Conservation (phyloP, 2,329 filamentous ascomycete species). For the Neofusicoccum parvum region DNA sequence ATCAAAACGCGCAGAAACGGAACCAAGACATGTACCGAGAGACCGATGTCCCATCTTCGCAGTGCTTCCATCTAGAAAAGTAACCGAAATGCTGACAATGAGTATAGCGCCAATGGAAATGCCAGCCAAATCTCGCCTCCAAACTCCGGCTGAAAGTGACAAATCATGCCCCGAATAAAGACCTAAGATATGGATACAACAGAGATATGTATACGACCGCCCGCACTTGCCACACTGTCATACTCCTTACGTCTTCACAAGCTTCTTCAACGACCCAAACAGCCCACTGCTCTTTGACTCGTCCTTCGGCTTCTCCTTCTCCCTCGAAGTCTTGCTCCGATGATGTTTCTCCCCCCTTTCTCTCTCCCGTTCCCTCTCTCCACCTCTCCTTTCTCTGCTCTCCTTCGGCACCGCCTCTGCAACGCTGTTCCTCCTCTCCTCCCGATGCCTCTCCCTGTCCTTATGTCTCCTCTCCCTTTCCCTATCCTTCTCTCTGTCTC, state of each 20-base stretch:
- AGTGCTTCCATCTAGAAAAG: neutral
- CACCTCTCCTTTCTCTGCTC: neutral
- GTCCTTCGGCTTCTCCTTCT: constrained; percentile 7
- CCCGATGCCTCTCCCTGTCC: neutral
- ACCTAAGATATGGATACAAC: neutral
- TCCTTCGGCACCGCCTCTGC: neutral
- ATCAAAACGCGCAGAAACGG: neutral
- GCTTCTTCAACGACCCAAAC: neutral
- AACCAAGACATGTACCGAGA: neutral
- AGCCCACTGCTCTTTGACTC: neutral
- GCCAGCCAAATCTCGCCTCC: neutral
- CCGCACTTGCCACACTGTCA: neutral
- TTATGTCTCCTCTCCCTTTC: neutral
- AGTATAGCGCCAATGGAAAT: neutral
- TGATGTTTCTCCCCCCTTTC: neutral
- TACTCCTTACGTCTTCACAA: constrained; percentile 2
- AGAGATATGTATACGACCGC: neutral
- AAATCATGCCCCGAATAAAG: neutral
- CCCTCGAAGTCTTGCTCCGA: neutral
- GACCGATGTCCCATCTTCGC: neutral
- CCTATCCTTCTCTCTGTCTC: neutral
- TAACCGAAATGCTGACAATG: neutral
- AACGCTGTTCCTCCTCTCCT: neutral
- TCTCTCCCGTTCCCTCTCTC: neutral
- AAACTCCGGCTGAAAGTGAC: neutral